Percentiles rank a stretch among this genome's conserved stretches.
phyloP scores from a whole-genome alignment of 2,329 filamentous ascomycete species.

The Fusarium sp. region DNA sequence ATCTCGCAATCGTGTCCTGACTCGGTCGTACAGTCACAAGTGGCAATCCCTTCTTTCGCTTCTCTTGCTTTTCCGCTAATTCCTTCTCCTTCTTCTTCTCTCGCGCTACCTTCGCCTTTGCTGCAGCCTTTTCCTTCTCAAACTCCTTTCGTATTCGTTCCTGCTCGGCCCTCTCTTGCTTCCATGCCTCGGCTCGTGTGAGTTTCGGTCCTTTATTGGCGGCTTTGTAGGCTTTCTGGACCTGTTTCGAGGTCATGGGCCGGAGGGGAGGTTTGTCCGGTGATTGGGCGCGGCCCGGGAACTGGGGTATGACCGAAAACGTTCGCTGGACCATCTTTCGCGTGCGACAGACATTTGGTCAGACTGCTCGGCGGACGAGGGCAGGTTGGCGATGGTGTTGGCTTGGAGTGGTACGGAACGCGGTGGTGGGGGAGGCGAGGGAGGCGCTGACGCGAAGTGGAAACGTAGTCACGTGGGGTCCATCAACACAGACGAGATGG shows the following conservation, averaged over 20 bases:
- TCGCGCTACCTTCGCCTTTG: slow-evolving; percentile 64
- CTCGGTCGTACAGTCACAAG: slow-evolving; percentile 70
- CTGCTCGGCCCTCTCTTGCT: slow-evolving; percentile 64
- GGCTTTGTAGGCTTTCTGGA: slow-evolving; percentile 57
- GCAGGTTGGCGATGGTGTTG: background rate
- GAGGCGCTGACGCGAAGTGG: slow-evolving; percentile 41
- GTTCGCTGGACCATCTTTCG: slow-evolving; percentile 59
- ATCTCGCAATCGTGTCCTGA: slow-evolving; percentile 71
- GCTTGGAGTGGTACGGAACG: slow-evolving; percentile 16
- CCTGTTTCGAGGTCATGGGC: slow-evolving; percentile 62
- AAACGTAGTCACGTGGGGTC: slow-evolving; percentile 47
- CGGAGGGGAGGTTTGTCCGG: slow-evolving; percentile 40
- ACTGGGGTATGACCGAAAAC: slow-evolving; percentile 61
- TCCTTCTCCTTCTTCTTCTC: slow-evolving; percentile 73
- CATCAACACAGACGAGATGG: slow-evolving; percentile 23
- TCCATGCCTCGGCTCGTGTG: slow-evolving; percentile 58
- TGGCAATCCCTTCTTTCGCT: slow-evolving; percentile 67
- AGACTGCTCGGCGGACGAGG: background rate
- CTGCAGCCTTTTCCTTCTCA: slow-evolving; percentile 64
- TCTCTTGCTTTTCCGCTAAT: slow-evolving; percentile 63
- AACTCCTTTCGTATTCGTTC: slow-evolving; percentile 69
- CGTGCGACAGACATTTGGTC: slow-evolving; percentile 41
- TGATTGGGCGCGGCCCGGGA: slow-evolving; percentile 42
- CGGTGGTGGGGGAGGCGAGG: slow-evolving; percentile 26
- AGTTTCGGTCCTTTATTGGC: slow-evolving; percentile 55